phyloP scores from a whole-genome alignment of 1,284 basidiomycete species.

The Cutaneotrichosporon sp. region DNA sequence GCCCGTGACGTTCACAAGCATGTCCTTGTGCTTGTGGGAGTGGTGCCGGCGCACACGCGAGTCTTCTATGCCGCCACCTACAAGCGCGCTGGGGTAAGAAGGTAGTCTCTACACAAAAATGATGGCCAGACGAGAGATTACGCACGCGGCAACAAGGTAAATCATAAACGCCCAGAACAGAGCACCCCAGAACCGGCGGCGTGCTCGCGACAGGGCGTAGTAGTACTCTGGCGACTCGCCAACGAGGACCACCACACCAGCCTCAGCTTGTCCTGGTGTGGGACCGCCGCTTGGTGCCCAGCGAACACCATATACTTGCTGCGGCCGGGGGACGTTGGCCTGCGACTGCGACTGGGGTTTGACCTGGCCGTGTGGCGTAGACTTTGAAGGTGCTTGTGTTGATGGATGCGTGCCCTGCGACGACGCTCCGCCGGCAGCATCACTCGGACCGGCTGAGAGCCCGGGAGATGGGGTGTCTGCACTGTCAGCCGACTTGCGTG shows the following conservation, averaged over 20 bases:
- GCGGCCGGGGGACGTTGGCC: too few species aligned
- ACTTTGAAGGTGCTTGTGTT: background rate
- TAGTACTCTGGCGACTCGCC: conserved; percentile 6
- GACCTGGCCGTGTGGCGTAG: background rate
- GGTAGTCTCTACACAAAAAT: too few species aligned
- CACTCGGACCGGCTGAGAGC: background rate
- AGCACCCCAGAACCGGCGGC: conserved; percentile 41
- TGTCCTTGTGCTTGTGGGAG: conserved; percentile 1
- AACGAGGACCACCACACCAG: conserved; percentile 7
- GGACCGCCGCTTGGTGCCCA: too few species aligned
- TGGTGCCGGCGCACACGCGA: background rate
- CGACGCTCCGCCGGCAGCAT: too few species aligned
- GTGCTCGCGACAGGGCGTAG: conserved; percentile 29
- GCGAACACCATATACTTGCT: background rate
- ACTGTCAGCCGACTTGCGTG: too few species aligned
- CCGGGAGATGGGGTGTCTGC: background rate
- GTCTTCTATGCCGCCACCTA: conserved; percentile 6
- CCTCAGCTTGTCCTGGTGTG: conserved; percentile 1
- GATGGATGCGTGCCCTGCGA: background rate
- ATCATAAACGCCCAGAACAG: conserved; percentile 44
- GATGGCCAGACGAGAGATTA: conserved; percentile 5
- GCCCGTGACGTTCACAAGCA: too few species aligned
- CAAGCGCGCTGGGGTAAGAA: too few species aligned
- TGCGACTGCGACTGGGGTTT: too few species aligned
- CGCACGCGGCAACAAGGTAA: conserved; percentile 41